Evolutionary conservation across 257 asterid species (phyloP), one percentile per base, ranked within the genome.

Genomic region (Cinchona pubescens): DNA sequence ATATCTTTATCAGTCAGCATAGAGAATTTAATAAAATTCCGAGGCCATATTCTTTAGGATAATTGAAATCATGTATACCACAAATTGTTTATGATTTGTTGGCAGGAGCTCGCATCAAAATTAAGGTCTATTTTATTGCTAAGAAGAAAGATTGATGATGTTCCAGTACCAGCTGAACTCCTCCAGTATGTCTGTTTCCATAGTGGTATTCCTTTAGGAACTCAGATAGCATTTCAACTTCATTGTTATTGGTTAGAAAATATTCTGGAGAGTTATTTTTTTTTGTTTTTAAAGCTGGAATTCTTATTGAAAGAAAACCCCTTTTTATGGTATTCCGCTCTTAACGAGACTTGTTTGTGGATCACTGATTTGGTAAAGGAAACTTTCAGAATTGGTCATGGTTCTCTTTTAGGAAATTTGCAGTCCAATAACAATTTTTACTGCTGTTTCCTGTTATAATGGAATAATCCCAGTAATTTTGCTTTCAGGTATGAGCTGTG

Each of bases 111-210:
- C 48, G 89, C 91, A 27, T 69, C 83, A 35, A 90, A 87, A 77
- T 79, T 86, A 71, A 88, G 92, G 83, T 78, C 85, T 45, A 72
- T 86, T 77, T 81, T 91, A 78, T 77, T 78, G 63, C 81, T 89
- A 56, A 88, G 88, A 84, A 82, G 88, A 75, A 86, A 87, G 82
- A 78, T 89, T 79, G 93, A 91, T 79, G 90, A 84, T 75, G 80
- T 91, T 74, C 91, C 95, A 77, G 75, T 87, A 32, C 92, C 87
- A 63, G 89, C 89, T 75, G 98, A 93, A 86, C 89, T 91, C 69
- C 89, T 84, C 76, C 98, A 91, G 98, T 93, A 92, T 63, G 82
- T 80, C 49, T 71, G 87, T 55, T 63, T 34, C 8, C 35, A 46
- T 49, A 18, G 49, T 60, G 27, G 59, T 79, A 58, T 48, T 48